These are phyloP conservation scores for Colletotrichum cordylinicola DNA, from an alignment of 2,329 filamentous ascomycete species.

Conservation along the genomic window DNA sequence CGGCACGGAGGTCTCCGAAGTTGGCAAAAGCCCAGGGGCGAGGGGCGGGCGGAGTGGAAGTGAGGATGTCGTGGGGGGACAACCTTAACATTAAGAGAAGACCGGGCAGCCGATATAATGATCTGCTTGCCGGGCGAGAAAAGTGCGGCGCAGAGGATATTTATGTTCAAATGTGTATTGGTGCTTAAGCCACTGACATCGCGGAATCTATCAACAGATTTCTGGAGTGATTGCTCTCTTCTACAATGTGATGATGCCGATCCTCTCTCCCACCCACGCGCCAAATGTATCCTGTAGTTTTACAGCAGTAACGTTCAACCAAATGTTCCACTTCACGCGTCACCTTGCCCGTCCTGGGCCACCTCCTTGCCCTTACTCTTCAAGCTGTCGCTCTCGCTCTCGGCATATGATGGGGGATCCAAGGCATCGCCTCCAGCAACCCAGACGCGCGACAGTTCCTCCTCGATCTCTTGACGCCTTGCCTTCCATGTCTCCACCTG, in stretches of 20 bases:
- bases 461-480: slow-evolving; percentile 80
- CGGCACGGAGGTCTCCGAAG: neutral
- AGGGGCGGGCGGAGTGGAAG: neutral
- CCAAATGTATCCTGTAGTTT: neutral
- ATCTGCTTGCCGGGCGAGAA: neutral
- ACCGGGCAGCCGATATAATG: neutral
- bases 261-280: neutral
- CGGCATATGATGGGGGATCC: slow-evolving; percentile 51
- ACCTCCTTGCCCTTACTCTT: slow-evolving; percentile 16
- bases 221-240: neutral
- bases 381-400: slow-evolving; percentile 15
- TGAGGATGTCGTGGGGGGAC: neutral
- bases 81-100: neutral
- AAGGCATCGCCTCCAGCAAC: slow-evolving; percentile 57
- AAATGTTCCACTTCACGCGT: neutral
- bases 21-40: neutral
- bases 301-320: neutral
- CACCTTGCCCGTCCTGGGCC: slow-evolving; percentile 7
- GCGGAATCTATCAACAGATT: slow-evolving; percentile 14
- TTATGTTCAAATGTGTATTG: neutral
- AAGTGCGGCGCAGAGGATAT: neutral
- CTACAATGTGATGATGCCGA: neutral
- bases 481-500: slow-evolving; percentile 86
- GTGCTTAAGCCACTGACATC: neutral
- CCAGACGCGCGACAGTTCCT: slow-evolving; percentile 74